phyloP scores from a whole-genome alignment of 225 moss, liverwort and hornwort genomes.

The Straminergon stramineum region DNA sequence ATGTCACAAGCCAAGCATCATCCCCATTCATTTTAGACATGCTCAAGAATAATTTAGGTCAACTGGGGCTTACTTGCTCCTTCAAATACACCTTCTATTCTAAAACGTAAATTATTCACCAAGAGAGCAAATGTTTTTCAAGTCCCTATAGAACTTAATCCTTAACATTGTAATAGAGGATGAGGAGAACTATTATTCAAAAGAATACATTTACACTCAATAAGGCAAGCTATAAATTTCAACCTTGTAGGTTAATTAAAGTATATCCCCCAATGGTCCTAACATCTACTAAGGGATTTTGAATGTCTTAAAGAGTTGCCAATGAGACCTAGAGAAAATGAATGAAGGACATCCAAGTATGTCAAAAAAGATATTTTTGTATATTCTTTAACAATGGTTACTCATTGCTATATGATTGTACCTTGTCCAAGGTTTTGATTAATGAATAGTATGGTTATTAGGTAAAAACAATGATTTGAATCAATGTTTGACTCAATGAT shows the following conservation, averaged over 20 bases:
- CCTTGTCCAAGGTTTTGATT: background rate
- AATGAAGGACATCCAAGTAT: background rate
- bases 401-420: background rate
- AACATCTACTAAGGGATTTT: background rate
- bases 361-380: background rate
- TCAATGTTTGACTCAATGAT: background rate
- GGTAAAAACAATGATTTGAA: background rate
- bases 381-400: background rate
- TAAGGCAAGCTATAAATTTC: background rate
- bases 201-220: background rate
- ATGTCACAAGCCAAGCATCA: background rate
- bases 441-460: background rate
- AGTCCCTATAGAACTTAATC: background rate
- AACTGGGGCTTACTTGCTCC: too few species aligned
- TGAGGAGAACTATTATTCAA: background rate
- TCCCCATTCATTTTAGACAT: background rate
- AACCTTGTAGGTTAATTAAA: too few species aligned
- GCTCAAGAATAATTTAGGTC: background rate
- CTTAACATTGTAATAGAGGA: background rate
- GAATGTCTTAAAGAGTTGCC: background rate
- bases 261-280: too few species aligned
- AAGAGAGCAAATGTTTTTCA: background rate
- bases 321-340: background rate
- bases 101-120: accelerated
- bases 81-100: background rate